A percentile compares a stretch with the other conserved stretches of the same genome.
Conservation (phyloP, 345 rosid genomes). For the Salix viminalis region DNA sequence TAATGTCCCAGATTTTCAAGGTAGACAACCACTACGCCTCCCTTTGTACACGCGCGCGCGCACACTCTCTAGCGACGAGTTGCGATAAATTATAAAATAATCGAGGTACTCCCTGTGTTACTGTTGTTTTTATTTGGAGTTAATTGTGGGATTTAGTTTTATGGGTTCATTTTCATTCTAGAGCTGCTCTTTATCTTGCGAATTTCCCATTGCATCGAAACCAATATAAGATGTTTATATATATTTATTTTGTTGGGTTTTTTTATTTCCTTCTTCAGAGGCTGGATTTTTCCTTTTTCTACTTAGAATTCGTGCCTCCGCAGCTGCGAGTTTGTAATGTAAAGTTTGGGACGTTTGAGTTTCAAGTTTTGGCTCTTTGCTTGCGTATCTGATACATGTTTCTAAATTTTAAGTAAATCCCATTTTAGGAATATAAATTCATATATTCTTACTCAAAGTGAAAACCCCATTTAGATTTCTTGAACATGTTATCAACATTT, state of each 20-base stretch:
- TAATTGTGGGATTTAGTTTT: not conserved
- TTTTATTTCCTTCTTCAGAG: not conserved
- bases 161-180: conserved; percentile 12
- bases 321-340: conserved; percentile 12
- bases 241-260: not conserved
- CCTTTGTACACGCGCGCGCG: not conserved
- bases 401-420: conserved; percentile 6
- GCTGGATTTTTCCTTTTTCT: not conserved
- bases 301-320: conserved; percentile 14
- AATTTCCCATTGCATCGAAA: not conserved
- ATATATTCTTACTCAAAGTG: too few relatives aligned
- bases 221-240: too few relatives aligned
- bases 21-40: conserved; percentile 17
- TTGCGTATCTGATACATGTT: not conserved
- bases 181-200: not conserved
- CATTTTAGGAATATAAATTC: too few relatives aligned
- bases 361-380: conserved; percentile 18
- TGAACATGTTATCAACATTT: conserved; percentile 9
- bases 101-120: not conserved
- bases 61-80: too few relatives aligned
- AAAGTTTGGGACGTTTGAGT: conserved; percentile 16
- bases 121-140: not conserved
- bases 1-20: conserved; percentile 53
- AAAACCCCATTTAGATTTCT: not conserved
- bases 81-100: not conserved